Base-by-base conservation (phyloP, 805 yeast species). In the Ogataea siamensis region DNA sequence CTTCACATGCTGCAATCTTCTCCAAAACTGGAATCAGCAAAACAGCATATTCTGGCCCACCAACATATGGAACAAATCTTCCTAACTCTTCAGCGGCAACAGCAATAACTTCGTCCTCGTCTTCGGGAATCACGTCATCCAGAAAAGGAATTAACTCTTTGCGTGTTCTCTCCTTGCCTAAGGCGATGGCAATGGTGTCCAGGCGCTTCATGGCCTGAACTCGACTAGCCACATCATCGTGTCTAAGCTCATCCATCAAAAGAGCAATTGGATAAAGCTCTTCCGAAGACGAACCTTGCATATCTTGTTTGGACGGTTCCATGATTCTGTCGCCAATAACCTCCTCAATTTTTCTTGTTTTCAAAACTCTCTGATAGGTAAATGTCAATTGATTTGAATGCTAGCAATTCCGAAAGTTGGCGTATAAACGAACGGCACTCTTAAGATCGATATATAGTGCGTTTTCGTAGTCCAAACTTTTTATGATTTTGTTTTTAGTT, bases 101-200 rank as follows among this genome's bases (percentile, higher is more conserved):
- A 2, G 96, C 87, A 63, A 91, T 83, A 5, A 93, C 96, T 65
- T 93, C 99, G 63, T 93, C 99, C 65, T 93, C 99, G 60, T 94
- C 99, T 54, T 93, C 99, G 49, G 86, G 93, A 7, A 89, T 87
- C 17, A 83, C 93, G 45, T 83, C 89, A 50, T 82, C 87, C 45
- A 93, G 72, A 55, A 91, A 93, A 24, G 98, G 97, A 37, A 93
- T 70, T 57, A 93, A 73, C 60, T 93, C 99, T 32, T 74, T 74
- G 43, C 96, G 73, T 8, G 98, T 85, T 56, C 98, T 76, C 60
- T 87, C 95, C 5, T 93, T 89, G 7, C 99, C 99, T 41, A 93
- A 68, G 2, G 98, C 99, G 36, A 87, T 70, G 22, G 98, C 95
- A 56, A 93, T 91, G 22, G 97, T 91, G 51, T 89, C 94, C 49